Evolutionary conservation across 2,329 filamentous ascomycete genomes (phyloP), one percentile per base, ranked within the genome.

Genomic region (Pseudocercospora vitis): DNA sequence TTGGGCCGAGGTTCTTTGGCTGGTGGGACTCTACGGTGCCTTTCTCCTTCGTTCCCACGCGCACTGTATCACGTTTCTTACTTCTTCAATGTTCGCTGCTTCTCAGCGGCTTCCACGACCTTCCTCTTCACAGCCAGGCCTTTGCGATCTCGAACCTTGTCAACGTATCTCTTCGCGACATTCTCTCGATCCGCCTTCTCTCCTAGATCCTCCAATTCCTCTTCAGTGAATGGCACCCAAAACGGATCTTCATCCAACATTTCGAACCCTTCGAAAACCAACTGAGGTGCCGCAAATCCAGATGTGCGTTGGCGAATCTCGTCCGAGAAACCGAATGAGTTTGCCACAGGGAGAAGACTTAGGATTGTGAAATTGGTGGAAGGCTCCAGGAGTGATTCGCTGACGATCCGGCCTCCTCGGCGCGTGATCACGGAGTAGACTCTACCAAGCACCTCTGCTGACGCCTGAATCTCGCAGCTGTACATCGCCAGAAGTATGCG

Each of bases 341-440:
- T 91, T 16, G 91, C 92, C 0, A 96, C 94, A 0, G 94, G 94
- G 4, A 99, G 80, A 1, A 91, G 79, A 0, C 91, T 88, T 49
- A 87, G 81, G 69, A 99, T 95, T 3, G 90, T 96, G 78, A 96
- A 99, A 74, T 96, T 97, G 1, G 92, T 91, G 0, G 90, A 96
- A 19, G 94, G 92, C 68, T 96, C 91, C 65, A 96, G 95, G 78
- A 99, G 88, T 16, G 85, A 84, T 73, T 99, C 94, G 7, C 88
- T 88, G 18, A 95, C 83, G 49, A 99, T 95, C 31, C 86, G 87
- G 21, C 94, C 94, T 28, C 91, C 86, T 4, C 94, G 88, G 1
- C 92, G 87, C 26, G 92, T 96, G n/a, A 99, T 85, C n/a, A 97
- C 92, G 62, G 89, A 89, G 78, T 99, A 99, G 28, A 97, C 94